phyloP scores from a whole-genome alignment of 495 filamentous ascomycete genomes.

The Evernia prunastri region DNA sequence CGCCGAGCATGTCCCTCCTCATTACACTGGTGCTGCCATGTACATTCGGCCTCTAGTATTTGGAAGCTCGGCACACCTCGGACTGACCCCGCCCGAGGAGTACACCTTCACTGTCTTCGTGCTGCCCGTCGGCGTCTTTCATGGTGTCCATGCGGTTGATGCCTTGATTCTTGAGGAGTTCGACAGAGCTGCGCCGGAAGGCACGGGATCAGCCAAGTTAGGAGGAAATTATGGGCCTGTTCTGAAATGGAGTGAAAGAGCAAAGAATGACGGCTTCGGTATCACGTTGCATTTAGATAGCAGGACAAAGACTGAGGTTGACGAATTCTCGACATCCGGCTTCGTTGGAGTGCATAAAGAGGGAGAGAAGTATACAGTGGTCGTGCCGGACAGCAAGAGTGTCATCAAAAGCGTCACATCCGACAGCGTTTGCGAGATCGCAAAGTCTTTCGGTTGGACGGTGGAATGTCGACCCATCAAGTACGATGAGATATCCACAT shows the following conservation, averaged over 20 bases:
- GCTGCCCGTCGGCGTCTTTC: conserved; percentile 82
- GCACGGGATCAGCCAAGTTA: conserved; percentile 66
- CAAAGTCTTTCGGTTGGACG: conserved; percentile 55
- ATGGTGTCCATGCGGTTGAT: conserved; percentile 74
- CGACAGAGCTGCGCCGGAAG: conserved; percentile 67
- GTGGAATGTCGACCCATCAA: conserved; percentile 62
- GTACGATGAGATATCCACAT: conserved; percentile 69
- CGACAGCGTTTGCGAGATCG: conserved; percentile 63
- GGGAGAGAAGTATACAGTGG: conserved; percentile 56
- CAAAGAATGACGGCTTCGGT: conserved; percentile 63
- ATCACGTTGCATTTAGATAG: conserved; percentile 88
- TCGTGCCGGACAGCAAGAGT: conserved; percentile 71
- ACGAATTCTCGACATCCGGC: conserved; percentile 85
- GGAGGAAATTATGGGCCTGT: conserved; percentile 84
- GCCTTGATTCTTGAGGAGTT: conserved; percentile 73
- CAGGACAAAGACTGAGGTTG: conserved; percentile 66
- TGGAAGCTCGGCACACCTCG: conserved; percentile 72
- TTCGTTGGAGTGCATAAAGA: conserved; percentile 69
- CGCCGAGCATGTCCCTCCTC: conserved; percentile 80
- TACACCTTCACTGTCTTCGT: conserved; percentile 84
- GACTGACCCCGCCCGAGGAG: conserved; percentile 75
- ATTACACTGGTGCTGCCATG: conserved; percentile 76
- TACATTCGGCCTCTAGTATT: conserved; percentile 86
- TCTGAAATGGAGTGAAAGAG: conserved; percentile 69
- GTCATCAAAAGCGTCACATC: conserved; percentile 81